Percentiles rank a stretch among this genome's conserved stretches.
Conservation (phyloP, 345 rosid species). For the Cochlearia excelsa region DNA sequence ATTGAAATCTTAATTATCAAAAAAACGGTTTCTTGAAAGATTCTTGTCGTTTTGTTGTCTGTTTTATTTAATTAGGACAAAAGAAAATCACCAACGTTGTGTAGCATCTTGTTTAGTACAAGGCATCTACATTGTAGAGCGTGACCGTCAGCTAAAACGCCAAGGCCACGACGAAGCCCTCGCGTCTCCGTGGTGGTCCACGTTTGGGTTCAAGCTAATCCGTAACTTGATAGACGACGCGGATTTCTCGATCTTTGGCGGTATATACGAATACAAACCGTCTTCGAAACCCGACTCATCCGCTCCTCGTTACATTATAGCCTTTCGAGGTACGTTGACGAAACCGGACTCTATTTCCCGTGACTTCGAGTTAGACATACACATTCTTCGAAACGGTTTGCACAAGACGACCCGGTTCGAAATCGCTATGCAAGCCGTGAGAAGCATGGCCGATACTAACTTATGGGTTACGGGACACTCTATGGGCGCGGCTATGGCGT, state of each 20-base stretch:
- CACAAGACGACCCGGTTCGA: slow-evolving; percentile 63
- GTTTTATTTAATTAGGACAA: slow-evolving; percentile 30
- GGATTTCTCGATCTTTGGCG: slow-evolving; percentile 79
- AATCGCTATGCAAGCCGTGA: slow-evolving; percentile 66
- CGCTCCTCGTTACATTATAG: slow-evolving; percentile 56
- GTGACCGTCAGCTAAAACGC: slow-evolving; percentile 64
- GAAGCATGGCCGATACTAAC: slow-evolving; percentile 53
- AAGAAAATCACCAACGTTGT: slow-evolving; percentile 52
- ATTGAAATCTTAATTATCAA: background rate
- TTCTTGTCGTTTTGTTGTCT: background rate
- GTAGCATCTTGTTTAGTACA: slow-evolving; percentile 69
- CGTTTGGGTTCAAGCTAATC: slow-evolving; percentile 52
- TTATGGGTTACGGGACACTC: slow-evolving; percentile 91
- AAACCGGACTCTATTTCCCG: slow-evolving; percentile 59
- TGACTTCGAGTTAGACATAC: slow-evolving; percentile 60
- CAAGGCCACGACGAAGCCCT: slow-evolving; percentile 43
- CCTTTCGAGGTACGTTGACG: slow-evolving; percentile 78
- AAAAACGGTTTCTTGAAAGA: too few relatives aligned
- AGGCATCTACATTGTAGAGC: slow-evolving; percentile 56
- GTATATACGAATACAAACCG: slow-evolving; percentile 58
- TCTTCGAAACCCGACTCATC: slow-evolving; percentile 10
- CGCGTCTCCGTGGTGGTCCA: slow-evolving; percentile 76
- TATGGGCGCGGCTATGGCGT: slow-evolving; percentile 77
- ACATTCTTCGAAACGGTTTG: slow-evolving; percentile 56
- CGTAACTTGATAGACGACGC: slow-evolving; percentile 59